phyloP scores from a whole-genome alignment of 345 rosid species.

The Gossypium rotundifolium region DNA sequence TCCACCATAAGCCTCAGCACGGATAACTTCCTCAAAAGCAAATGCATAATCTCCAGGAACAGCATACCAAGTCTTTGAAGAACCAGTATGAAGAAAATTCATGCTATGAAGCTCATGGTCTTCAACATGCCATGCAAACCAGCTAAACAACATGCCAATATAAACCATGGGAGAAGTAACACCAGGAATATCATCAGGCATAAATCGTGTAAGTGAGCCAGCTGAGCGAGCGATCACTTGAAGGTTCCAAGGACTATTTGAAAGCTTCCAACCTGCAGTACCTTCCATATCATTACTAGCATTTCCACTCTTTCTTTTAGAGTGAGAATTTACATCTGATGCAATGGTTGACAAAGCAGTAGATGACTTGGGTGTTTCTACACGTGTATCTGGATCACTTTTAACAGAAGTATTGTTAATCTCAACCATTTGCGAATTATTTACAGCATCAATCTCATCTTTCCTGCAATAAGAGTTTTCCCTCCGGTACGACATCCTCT shows the following conservation, averaged over 20 bases:
- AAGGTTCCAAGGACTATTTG: constrained; percentile 98
- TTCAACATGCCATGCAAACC: constrained; percentile 99
- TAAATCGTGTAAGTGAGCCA: constrained; percentile 96
- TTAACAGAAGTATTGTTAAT: constrained; percentile 21
- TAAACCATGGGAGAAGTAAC: constrained; percentile 98
- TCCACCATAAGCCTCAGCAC: constrained; percentile 72
- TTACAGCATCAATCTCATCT: constrained; percentile 22
- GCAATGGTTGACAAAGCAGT: constrained; percentile 25
- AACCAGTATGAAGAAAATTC: constrained; percentile 96
- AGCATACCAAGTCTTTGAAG: constrained; percentile 96
- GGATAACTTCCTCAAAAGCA: constrained; percentile 88
- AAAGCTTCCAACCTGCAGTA: constrained; percentile 97
- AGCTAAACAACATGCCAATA: constrained; percentile 96
- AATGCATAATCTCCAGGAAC: constrained; percentile 88
- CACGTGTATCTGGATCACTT: constrained; percentile 18
- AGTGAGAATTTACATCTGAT: constrained; percentile 27
- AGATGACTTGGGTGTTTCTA: constrained; percentile 23
- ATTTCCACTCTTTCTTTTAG: constrained; percentile 40
- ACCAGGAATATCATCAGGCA: constrained; percentile 99
- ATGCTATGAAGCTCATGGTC: constrained; percentile 99
- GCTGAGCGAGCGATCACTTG: constrained; percentile 93
- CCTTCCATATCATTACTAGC: constrained; percentile 63
- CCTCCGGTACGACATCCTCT: constrained; percentile 59
- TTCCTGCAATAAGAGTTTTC: constrained; percentile 29
- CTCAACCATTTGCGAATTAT: constrained; percentile 17